Percentiles rank a stretch among this genome's conserved stretches.
phyloP scores from a whole-genome alignment of 108 stramenopile species.

The Cyclotella distinguenda region DNA sequence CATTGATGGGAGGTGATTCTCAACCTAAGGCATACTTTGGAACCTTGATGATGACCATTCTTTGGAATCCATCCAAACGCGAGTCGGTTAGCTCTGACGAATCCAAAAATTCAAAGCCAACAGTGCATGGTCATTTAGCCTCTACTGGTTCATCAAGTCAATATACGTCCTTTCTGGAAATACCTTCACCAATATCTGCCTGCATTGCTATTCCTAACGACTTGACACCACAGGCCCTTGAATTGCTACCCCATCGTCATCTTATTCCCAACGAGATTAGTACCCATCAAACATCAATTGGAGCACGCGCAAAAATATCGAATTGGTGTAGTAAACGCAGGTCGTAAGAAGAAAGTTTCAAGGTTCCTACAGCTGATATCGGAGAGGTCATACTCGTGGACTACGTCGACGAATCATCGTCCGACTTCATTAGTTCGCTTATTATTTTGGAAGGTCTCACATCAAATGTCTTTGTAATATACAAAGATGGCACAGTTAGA shows the following conservation, averaged over 20 bases:
- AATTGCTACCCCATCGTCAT: constrained; percentile 32
- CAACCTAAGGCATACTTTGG: neutral
- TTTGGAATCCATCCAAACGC: constrained; percentile 37
- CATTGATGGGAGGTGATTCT: neutral
- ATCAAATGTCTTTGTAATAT: constrained; percentile 76
- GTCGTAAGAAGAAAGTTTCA: constrained; percentile 64
- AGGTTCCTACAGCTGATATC: constrained; percentile 30
- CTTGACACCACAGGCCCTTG: constrained; percentile 18
- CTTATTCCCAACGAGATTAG: neutral
- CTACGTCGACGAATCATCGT: constrained; percentile 8
- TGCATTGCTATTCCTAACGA: constrained; percentile 33
- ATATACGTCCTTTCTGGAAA: constrained; percentile 1
- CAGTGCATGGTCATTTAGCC: constrained; percentile 32
- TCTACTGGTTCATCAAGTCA: constrained; percentile 19
- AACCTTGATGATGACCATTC: constrained; percentile 41
- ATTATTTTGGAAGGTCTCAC: constrained; percentile 79
- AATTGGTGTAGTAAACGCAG: constrained; percentile 71
- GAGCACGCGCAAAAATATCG: constrained; percentile 64
- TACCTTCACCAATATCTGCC: constrained; percentile 41
- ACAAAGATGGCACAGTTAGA: constrained; percentile 56
- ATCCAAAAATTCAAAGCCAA: constrained; percentile 2
- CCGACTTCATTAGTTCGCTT: constrained; percentile 40
- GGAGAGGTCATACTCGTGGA: constrained; percentile 49
- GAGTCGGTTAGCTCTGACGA: neutral
- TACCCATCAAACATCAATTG: constrained; percentile 13